Base-by-base conservation (phyloP, 257 asterid genomes). In the Salvia miltiorrhiza region DNA sequence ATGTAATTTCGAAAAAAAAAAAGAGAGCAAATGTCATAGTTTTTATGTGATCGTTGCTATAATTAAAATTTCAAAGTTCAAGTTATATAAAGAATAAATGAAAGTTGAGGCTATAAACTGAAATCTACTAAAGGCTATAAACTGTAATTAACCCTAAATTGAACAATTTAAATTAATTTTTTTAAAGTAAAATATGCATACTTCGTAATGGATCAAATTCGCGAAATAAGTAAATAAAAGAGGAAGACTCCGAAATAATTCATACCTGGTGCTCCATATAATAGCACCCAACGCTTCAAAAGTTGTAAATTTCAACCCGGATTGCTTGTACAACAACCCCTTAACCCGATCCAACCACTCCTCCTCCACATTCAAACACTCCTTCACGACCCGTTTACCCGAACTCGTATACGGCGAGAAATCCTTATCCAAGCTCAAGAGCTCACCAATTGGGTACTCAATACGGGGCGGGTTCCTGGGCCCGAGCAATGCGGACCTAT, bases 271-370 rank as follows among this genome's bases (percentile, higher is more conserved):
- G 11, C 92, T 87, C 97, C 97, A 92, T 8, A 89, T 80, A 44
- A 81, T 80, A 59, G 94, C 94, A 44, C 96, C 95, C 83, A 92
- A 69, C 23, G 90, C 96, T 70, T 92, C 97, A 45, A 92, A 87
- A n/a, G 95, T 83, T 32, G 96, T 88, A 49, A 67, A 87, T 21
- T 76, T 91, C 4, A 74, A 73, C 54, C 93, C 91, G 23, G 86
- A 83, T 19, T 84, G 82, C 55, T 84, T 73, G 57, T 20, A 32
- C 1, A 87, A 44, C 24, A 80, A 40, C 37, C 58, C 65, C 85
- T 87, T 89, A 5, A 87, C 74, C 83, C 65, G 71, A 69, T 84
- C 86, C 83, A 89, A 58, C 94, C 86, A 84, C 57, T 72, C 88
- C 61, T 85, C 96, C 64, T 76, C 81, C 72, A 87, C 86, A 56